A percentile compares a stretch with the other conserved stretches of the same genome.
These are phyloP conservation scores for Yamadazyma olivae DNA, from an alignment of 805 yeast species.

Conservation along the genomic window DNA sequence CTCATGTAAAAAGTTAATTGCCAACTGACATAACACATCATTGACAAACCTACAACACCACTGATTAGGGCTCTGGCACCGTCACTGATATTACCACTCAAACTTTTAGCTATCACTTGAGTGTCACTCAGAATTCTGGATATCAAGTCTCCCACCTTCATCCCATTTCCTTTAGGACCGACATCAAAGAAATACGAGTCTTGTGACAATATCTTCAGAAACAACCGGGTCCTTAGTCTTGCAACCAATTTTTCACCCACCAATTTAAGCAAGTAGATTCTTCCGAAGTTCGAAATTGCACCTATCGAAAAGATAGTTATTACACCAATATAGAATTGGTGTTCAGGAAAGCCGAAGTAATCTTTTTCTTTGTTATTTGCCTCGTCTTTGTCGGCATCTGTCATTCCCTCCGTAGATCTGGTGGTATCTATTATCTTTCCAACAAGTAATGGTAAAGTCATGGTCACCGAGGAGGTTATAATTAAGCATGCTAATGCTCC, in stretches of 20 bases:
- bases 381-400: neutral
- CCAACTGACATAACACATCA: constrained; percentile 88
- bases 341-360: constrained; percentile 54
- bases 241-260: constrained; percentile 90
- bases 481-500: constrained; percentile 64
- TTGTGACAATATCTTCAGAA: constrained; percentile 74
- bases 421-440: constrained; percentile 84
- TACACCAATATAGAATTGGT: constrained; percentile 62
- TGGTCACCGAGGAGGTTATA: constrained; percentile 72
- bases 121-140: constrained; percentile 88
- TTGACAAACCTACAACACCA: constrained; percentile 81
- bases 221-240: constrained; percentile 71
- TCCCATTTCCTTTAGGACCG: constrained; percentile 47
- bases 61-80: constrained; percentile 83
- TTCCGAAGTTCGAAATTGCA: constrained; percentile 74
- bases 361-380: constrained; percentile 5
- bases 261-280: constrained; percentile 69
- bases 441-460: constrained; percentile 78
- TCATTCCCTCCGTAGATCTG: constrained; percentile 19
- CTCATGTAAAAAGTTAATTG: constrained; percentile 81
- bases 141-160: constrained; percentile 86
- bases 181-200: constrained; percentile 88
- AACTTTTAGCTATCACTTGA: constrained; percentile 78
- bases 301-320: constrained; percentile 68
- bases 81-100: constrained; percentile 87